These are phyloP conservation scores for Dictyostelium firmibasis DNA, from an alignment of 78 protist species.

Conservation along the genomic window DNA sequence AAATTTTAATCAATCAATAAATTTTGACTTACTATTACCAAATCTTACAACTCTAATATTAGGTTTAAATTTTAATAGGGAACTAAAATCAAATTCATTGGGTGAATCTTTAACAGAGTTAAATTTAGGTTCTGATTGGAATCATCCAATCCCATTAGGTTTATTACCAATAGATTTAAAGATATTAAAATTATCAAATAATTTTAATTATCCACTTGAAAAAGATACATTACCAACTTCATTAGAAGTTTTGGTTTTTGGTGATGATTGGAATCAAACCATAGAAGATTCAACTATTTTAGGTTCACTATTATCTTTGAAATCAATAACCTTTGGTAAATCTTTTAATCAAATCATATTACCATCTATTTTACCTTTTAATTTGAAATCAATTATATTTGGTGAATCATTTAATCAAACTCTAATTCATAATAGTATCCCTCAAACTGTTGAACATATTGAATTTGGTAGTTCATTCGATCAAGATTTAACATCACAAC, in stretches of 20 bases:
- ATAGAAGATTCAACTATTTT: neutral
- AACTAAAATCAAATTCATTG: neutral
- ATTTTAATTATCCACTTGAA: neutral
- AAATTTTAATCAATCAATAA: neutral
- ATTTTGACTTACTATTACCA: neutral
- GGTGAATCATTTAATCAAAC: neutral
- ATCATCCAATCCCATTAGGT: neutral
- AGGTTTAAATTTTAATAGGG: neutral
- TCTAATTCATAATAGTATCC: neutral
- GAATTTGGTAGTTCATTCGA: constrained; percentile 34
- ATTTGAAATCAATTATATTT: neutral
- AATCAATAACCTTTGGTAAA: neutral
- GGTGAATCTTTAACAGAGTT: neutral
- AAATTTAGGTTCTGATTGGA: neutral
- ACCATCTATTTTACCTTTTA: neutral
- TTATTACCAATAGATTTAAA: neutral
- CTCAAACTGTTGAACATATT: neutral
- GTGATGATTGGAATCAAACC: neutral
- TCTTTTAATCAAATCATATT: neutral
- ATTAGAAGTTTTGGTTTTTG: neutral
- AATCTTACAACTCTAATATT: neutral
- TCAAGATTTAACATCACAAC: neutral
- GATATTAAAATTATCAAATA: neutral
- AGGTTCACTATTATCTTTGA: neutral
- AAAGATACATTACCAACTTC: neutral